Evolutionary conservation across 208 protist genomes (phyloP).

Genomic region (Wallacemonas sp.): DNA sequence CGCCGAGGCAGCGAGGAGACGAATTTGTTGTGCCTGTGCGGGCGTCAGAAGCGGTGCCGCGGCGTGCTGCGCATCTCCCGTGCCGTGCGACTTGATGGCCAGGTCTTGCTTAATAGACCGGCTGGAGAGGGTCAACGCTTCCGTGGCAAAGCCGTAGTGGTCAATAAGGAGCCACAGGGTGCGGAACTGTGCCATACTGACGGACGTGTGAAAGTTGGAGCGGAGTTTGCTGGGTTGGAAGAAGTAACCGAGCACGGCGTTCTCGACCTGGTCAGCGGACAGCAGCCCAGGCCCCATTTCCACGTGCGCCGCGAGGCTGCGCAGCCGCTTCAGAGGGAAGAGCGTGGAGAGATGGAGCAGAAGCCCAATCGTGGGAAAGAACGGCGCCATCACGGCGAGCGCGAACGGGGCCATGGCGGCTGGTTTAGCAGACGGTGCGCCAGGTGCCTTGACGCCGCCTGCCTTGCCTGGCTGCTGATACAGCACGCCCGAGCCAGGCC

Average conservation of each 20-base stretch:
- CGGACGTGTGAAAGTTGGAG: conserved; percentile 15
- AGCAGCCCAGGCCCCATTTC: conserved; percentile 49
- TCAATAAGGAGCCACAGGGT: conserved; percentile 79
- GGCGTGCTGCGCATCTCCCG: not conserved
- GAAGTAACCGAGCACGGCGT: conserved; percentile 20
- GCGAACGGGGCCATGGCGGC: conserved; percentile 37
- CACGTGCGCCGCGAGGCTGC: conserved; percentile 46
- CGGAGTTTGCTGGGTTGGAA: conserved; percentile 11
- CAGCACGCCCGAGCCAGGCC: conserved; percentile 77
- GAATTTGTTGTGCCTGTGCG: conserved; percentile 47
- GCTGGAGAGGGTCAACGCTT: conserved; percentile 31
- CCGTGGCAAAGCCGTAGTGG: conserved; percentile 71
- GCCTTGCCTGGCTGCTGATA: conserved; percentile 41
- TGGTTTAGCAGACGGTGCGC: conserved; percentile 23
- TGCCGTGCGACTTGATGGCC: not conserved
- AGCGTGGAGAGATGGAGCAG: conserved; percentile 66
- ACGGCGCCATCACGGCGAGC: conserved; percentile 45
- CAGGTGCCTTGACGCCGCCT: conserved; percentile 18
- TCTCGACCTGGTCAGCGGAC: conserved; percentile 36
- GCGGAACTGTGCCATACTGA: conserved; percentile 52
- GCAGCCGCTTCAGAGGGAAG: conserved; percentile 51
- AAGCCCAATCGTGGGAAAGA: conserved; percentile 58
- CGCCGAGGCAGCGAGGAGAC: conserved; percentile 55
- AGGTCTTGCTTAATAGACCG: conserved; percentile 1
- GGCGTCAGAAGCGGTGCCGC: conserved; percentile 25